Evolutionary conservation across 2,329 filamentous ascomycete species (phyloP).

Genomic region (Colletotrichum sp.): DNA sequence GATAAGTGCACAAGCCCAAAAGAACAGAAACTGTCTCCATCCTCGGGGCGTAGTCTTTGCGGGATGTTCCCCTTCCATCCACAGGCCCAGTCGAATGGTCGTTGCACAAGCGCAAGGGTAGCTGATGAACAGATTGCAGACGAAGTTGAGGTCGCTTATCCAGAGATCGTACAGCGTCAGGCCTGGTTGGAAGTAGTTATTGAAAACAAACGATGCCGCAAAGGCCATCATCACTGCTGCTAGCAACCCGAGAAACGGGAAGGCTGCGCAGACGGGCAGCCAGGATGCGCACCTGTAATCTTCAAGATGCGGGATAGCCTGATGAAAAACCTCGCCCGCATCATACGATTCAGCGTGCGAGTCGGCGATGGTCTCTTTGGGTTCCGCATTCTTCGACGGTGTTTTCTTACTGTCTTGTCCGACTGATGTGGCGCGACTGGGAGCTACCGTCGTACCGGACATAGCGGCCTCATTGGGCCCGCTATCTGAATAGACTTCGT

Average conservation of each 20-base stretch:
- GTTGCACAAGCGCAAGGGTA: background rate
- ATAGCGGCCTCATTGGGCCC: background rate
- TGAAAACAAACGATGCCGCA: background rate
- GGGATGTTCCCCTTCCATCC: background rate
- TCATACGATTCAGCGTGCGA: background rate
- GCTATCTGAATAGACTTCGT: background rate
- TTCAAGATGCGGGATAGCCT: background rate
- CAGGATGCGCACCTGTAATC: background rate
- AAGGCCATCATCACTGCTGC: background rate
- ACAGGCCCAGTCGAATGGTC: background rate
- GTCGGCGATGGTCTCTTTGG: background rate
- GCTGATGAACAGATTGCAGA: background rate
- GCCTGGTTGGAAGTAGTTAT: background rate
- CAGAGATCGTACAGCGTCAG: background rate
- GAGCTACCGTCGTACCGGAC: background rate
- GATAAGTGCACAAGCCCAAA: background rate
- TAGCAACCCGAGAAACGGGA: background rate
- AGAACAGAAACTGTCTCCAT: background rate
- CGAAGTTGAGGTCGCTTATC: background rate
- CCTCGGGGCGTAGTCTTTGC: background rate
- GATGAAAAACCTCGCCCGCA: accelerated
- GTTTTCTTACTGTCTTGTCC: background rate
- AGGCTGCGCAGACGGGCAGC: background rate
- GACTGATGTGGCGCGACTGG: background rate
- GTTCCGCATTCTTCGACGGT: background rate